Base-by-base conservation (phyloP, 805 yeast genomes). In the Ogataea salicorniae region DNA sequence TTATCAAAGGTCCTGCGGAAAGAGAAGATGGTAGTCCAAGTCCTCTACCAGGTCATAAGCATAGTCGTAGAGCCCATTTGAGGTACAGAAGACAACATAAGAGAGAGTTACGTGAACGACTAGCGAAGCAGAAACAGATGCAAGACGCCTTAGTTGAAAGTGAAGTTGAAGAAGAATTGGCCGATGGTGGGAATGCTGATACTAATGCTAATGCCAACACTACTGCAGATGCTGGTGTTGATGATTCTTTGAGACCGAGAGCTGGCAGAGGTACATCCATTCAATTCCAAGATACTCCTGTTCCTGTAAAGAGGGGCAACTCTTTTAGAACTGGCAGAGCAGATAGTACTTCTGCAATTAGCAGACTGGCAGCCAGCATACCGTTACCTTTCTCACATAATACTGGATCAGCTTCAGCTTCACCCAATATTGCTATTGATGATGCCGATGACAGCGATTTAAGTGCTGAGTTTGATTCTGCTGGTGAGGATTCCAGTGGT, bases 1-100 rank as follows among this genome's bases (percentile, higher is more conserved):
- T 84, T 7, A 84, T 90, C 39, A 76, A 76, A 50, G 83, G 94
- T 0, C 96, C 98, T 1, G 78, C 84, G 17, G 95, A 84, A 56
- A 71, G 85, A 50, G 87, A 77, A 56, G 86, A 76, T 26, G 31
- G 31, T 8, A 26, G 9, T 26, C 13, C 31, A 56, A 59, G 67
- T 15, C 64, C 49, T 22, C 41, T 56, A 1, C 57, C 61, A 14
- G 61, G 63, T 7, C 60, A 60, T 42, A 44, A 39, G 16, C 50
- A 46, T 26, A 47, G 52, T n/a, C 53, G 49, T 34, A 50, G 46
- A 34, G 46, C 48, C 18, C 57, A 56, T 42, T 43, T 48, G 22
- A 59, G 55, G 34, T 58, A 57, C 29, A 55, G 62, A 39, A 59
- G 47, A 36, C 44, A 57, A 29, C 49, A 58, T 16, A 60, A 54